Evolutionary conservation across 768 basidiomycete species (phyloP).

Genomic region (Sporobolomyces pararoseus): DNA sequence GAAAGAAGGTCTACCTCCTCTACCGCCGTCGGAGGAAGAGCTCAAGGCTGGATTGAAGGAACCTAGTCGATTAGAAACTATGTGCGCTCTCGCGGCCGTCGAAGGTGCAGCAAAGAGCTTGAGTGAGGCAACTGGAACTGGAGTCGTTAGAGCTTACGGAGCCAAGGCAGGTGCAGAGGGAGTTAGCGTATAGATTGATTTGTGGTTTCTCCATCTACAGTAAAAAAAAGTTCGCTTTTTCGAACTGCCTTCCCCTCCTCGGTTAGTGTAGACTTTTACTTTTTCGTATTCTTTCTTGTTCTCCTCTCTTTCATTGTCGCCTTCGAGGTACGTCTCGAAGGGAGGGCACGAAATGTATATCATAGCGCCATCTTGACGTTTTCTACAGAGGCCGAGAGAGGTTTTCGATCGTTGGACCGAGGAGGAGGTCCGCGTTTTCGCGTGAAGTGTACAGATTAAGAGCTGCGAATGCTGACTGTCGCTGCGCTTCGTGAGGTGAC

Average conservation of each 20-base stretch:
- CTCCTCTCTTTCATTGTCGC: background rate
- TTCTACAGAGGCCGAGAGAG: no score
- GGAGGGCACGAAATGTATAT: background rate
- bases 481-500: no score
- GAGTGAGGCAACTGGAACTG: constrained; percentile 34
- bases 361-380: background rate
- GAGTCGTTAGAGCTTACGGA: constrained; percentile 30
- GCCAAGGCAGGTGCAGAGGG: constrained; percentile 33
- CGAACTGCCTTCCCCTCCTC: background rate
- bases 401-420: no score
- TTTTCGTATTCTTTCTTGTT: background rate
- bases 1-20: constrained; percentile 33
- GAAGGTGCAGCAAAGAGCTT: constrained; percentile 41
- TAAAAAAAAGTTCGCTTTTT: background rate
- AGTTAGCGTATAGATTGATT: constrained; percentile 9
- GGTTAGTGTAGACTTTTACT: background rate
- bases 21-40: constrained; percentile 37
- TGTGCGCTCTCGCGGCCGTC: constrained; percentile 39
- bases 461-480: no score
- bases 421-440: no score
- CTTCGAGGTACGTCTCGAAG: background rate
- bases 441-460: no score
- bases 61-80: constrained; percentile 40
- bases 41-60: constrained; percentile 34
- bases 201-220: background rate